These are phyloP conservation scores for Cutaneotrichosporon curvatum DNA, from an alignment of 1,284 basidiomycete genomes.

Conservation along the genomic window DNA sequence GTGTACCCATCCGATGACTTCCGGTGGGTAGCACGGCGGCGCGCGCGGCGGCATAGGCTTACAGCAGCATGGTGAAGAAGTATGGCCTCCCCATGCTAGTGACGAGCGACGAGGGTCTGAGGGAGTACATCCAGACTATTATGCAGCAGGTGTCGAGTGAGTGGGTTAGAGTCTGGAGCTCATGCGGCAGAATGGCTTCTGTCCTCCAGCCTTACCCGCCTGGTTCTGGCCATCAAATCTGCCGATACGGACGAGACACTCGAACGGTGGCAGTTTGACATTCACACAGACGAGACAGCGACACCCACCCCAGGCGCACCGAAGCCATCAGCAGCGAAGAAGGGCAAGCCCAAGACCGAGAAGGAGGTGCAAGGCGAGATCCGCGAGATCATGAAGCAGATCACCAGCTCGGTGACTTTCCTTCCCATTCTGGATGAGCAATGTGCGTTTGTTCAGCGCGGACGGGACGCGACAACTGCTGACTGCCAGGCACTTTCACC, in stretches of 20 bases:
- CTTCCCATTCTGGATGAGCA: conserved; percentile 90
- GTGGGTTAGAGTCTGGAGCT: conserved; percentile 32
- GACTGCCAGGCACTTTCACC: conserved; percentile 64
- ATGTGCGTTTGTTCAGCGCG: conserved; percentile 54
- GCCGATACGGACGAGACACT: conserved; percentile 85
- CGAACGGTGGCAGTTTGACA: conserved; percentile 97
- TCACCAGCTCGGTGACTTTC: conserved; percentile 92
- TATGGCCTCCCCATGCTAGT: conserved; percentile 94
- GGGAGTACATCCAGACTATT: conserved; percentile 88
- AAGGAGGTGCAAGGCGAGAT: conserved; percentile 96
- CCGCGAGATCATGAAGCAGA: conserved; percentile 95
- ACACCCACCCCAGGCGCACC: conserved; percentile 11
- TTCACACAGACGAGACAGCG: conserved; percentile 59
- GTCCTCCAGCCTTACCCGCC: conserved; percentile 77
- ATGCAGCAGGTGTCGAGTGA: conserved; percentile 80
- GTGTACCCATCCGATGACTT: conserved; percentile 99
- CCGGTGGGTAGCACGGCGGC: conserved; percentile 28
- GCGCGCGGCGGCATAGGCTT: neutral
- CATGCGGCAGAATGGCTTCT: conserved; percentile 77
- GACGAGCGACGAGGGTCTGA: conserved; percentile 83
- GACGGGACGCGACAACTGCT: neutral
- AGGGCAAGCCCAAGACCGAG: conserved; percentile 54
- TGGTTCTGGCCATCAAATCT: conserved; percentile 92
- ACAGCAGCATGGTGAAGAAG: conserved; percentile 86
- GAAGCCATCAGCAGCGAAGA: conserved; percentile 14